Evolutionary conservation across 2,329 filamentous ascomycete genomes (phyloP).

Genomic region (Neurospora crassa): DNA sequence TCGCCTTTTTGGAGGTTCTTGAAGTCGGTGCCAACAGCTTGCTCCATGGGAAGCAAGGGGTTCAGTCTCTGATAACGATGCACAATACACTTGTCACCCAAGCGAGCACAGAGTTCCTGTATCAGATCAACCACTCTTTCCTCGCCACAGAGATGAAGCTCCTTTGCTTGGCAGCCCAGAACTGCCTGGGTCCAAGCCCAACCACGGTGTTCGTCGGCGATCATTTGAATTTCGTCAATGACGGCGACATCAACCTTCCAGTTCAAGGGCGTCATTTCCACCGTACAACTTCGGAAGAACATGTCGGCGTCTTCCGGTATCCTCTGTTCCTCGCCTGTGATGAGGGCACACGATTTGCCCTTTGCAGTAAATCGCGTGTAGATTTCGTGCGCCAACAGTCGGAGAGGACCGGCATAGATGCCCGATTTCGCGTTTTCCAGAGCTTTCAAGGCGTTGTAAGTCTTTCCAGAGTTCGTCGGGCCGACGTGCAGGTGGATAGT

Average conservation of each 20-base stretch:
- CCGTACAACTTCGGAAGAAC: slow-evolving; percentile 75
- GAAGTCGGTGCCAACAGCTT: slow-evolving; percentile 55
- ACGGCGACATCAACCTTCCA: slow-evolving; percentile 72
- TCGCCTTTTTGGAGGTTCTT: slow-evolving; percentile 74
- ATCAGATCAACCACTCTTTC: slow-evolving; percentile 73
- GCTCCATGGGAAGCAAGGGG: slow-evolving; percentile 55
- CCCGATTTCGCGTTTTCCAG: slow-evolving; percentile 68
- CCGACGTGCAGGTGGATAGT: slow-evolving; percentile 89
- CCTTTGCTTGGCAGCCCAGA: slow-evolving; percentile 74
- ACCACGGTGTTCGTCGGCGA: slow-evolving; percentile 67
- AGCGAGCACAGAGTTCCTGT: slow-evolving; percentile 62
- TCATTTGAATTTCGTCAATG: slow-evolving; percentile 99
- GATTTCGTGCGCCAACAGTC: slow-evolving; percentile 88
- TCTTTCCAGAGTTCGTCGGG: slow-evolving; percentile 97
- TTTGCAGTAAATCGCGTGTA: slow-evolving; percentile 76
- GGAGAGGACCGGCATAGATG: slow-evolving; percentile 82
- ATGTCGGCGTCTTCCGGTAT: slow-evolving; percentile 48
- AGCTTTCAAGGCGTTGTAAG: slow-evolving; percentile 82
- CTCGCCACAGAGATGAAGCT: slow-evolving; percentile 91
- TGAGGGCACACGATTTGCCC: slow-evolving; percentile 64
- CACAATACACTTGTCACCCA: slow-evolving; percentile 74
- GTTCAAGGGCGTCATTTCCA: slow-evolving; percentile 69
- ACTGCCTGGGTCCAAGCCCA: slow-evolving; percentile 94
- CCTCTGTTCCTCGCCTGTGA: slow-evolving; percentile 87
- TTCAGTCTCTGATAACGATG: slow-evolving; percentile 80